Percentiles rank a stretch among this genome's conserved stretches.
phyloP scores from a whole-genome alignment of 805 yeast species.

The Grigorovia jiainica region DNA sequence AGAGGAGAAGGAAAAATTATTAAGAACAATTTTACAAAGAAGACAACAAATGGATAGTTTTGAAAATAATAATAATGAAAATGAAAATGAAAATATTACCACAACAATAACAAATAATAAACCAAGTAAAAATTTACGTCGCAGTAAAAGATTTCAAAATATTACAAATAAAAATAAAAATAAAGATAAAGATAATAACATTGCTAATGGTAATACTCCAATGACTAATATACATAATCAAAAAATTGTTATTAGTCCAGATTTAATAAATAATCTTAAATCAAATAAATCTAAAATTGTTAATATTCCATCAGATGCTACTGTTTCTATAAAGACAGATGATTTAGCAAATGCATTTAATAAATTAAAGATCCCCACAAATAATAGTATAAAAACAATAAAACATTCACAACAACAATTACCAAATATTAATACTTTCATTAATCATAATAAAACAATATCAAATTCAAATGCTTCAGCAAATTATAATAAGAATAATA shows the following conservation, averaged over 20 bases:
- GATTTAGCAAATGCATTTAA: neutral
- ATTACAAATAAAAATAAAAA: neutral
- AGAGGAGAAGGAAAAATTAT: neutral
- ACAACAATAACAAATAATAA: neutral
- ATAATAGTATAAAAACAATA: neutral
- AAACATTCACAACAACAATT: neutral
- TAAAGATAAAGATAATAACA: neutral
- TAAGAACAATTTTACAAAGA: neutral
- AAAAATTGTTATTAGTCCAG: neutral
- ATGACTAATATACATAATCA: neutral
- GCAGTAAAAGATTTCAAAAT: conserved; percentile 12
- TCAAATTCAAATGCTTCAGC: neutral
- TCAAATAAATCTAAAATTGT: neutral
- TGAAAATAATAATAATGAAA: neutral
- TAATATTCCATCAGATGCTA: neutral
- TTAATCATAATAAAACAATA: neutral
- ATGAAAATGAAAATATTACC: neutral
- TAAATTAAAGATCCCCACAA: neutral
- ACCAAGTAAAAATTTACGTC: conserved; percentile 6
- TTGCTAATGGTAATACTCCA: neutral
- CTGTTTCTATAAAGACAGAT: neutral
- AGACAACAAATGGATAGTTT: neutral
- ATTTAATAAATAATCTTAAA: neutral
- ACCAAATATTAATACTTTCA: neutral
- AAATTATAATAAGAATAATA: neutral